Conservation (phyloP, 805 yeast species). For the Saccharomycopsis lassenensis region DNA sequence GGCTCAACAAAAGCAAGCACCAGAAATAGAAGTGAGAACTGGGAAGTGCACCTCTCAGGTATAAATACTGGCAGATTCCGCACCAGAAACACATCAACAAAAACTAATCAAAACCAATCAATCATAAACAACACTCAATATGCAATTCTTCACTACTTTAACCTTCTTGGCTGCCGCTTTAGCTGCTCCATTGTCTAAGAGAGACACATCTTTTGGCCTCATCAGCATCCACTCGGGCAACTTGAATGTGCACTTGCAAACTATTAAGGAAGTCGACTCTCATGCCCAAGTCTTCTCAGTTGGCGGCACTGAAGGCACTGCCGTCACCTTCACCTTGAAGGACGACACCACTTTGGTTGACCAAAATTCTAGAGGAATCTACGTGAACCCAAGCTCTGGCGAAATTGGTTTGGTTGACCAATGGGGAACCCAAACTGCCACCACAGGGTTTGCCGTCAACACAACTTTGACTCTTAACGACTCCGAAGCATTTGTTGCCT, state of each 20-base stretch:
- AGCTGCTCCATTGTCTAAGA: neutral
- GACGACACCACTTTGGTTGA: neutral
- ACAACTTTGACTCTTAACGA: neutral
- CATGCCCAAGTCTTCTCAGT: slow-evolving; percentile 2
- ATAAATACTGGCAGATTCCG: too few species aligned
- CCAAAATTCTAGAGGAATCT: neutral
- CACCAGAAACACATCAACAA: too few species aligned
- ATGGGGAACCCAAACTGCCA: neutral
- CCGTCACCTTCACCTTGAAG: neutral
- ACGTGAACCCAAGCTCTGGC: neutral
- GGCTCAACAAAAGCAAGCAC: too few species aligned
- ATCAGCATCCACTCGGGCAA: neutral
- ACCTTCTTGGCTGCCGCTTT: neutral
- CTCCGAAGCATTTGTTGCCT: neutral
- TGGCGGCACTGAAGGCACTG: neutral
- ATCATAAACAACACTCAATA: too few species aligned
- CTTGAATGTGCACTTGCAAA: neutral
- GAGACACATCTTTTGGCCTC: neutral
- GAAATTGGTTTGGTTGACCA: slow-evolving; percentile 2
- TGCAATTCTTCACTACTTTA: neutral
- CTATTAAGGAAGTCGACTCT: neutral
- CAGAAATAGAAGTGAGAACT: too few species aligned
- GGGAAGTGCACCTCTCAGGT: too few species aligned
- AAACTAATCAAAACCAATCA: too few species aligned
- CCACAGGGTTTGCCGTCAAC: slow-evolving; percentile 1